phyloP scores from a whole-genome alignment of 805 yeast species.

The Maudiozyma barnettii region DNA sequence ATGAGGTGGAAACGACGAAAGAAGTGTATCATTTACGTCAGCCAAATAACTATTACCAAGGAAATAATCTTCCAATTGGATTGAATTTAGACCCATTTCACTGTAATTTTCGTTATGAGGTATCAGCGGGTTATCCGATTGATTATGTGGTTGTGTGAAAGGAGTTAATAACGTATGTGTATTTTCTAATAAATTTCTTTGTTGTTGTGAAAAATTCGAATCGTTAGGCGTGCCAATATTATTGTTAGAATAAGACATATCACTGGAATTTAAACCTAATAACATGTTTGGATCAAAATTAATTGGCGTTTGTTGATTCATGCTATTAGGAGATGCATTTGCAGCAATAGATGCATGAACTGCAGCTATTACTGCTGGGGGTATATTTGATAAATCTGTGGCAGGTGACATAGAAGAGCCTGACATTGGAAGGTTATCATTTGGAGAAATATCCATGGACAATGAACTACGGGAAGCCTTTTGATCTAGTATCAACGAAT shows the following conservation, averaged over 20 bases:
- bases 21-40: neutral
- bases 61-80: neutral
- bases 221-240: neutral
- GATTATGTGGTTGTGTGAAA: neutral
- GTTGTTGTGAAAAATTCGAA: neutral
- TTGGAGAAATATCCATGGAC: constrained; percentile 2
- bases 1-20: neutral
- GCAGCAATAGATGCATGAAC: neutral
- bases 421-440: neutral
- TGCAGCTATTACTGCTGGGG: neutral
- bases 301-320: constrained; percentile 1
- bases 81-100: neutral
- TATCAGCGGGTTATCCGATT: neutral
- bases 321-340: neutral
- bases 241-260: neutral
- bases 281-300: constrained; percentile 2
- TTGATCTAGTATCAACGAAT: constrained; percentile 42
- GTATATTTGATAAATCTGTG: neutral
- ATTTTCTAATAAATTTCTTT: neutral
- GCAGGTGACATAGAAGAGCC: neutral
- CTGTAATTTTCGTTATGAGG: neutral
- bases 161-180: constrained; percentile 6
- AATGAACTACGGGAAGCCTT: constrained; percentile 26
- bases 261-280: neutral
- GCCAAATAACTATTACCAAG: neutral